These are phyloP conservation scores for Jaltomata sinuosa DNA, from an alignment of 257 asterid genomes.

Conservation along the genomic window DNA sequence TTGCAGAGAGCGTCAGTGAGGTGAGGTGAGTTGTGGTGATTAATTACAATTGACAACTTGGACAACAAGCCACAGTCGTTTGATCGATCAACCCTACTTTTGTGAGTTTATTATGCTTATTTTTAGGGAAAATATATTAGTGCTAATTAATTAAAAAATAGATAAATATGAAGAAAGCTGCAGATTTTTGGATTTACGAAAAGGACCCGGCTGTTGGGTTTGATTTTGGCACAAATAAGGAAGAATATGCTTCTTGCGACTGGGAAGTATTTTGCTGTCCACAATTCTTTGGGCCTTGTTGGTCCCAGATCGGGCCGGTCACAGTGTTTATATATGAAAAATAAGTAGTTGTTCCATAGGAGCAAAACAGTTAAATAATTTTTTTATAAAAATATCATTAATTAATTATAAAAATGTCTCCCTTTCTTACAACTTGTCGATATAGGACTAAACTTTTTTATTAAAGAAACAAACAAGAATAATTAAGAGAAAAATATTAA, in stretches of 20 bases:
- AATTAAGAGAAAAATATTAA: too few species aligned
- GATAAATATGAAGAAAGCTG: neutral
- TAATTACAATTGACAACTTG: neutral
- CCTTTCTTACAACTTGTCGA: too few species aligned
- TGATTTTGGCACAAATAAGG: neutral
- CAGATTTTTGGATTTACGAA: neutral
- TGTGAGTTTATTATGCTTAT: neutral
- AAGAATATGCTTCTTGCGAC: neutral
- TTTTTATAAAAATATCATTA: too few species aligned
- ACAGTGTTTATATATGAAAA: too few species aligned
- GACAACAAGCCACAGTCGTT: neutral
- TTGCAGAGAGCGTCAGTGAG: neutral
- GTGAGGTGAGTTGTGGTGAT: neutral
- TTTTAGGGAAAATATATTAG: neutral
- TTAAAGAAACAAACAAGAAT: too few species aligned
- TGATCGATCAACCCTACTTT: neutral
- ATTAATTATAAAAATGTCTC: too few species aligned
- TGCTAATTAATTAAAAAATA: neutral
- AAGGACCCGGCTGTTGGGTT: neutral
- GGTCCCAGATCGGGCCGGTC: neutral
- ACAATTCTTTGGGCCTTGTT: neutral
- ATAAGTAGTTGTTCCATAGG: too few species aligned
- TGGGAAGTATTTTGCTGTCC: neutral
- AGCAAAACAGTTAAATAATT: too few species aligned
- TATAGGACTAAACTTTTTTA: too few species aligned